Base-by-base conservation (phyloP, 306 rosid species). In the Prunus mume region DNA sequence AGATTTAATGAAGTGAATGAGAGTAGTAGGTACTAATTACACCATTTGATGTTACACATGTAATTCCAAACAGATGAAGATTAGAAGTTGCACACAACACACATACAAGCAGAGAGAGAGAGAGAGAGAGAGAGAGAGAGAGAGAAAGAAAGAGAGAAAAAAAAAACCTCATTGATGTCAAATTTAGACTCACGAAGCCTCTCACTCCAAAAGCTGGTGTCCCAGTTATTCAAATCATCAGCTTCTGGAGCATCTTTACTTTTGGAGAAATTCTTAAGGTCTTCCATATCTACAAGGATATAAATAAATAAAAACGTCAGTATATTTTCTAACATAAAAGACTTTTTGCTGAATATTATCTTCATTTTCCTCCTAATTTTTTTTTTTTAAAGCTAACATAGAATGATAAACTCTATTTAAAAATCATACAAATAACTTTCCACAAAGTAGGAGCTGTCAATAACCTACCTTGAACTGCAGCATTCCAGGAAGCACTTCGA, bases 151-250 rank as follows among this genome's bases (percentile, higher is more conserved):
- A 22, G 24, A 22, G 24, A 22, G 24, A 22, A 22, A 22, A 27
- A 27, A 2, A 27, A 0, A 61, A 95, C 98, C 97, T 95, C 99
- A 45, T 95, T 95, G 85, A 95, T 89, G 86, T 90, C 93, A 85
- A 79, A 95, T 82, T 92, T 95, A 60, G 97, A 89, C 79, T 95
- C 99, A 11, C 97, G 96, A 57, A 95, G 96, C 88, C 99, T 95
- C 90, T 95, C 97, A 88, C 99, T 95, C 99, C 99, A 95, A 83
- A 90, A 95, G 96, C 20, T 88, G 71, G 81, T 71, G 80, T 95
- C 99, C 99, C 97, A 95, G 55, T 92, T 93, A 65, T 73, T 84
- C 86, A 92, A 89, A 78, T 89, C 90, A 76, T 85, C 84, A 83
- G 96, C 93, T 92, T 95, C 97, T 45, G 14, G 55, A 28, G 97